Conservation (phyloP, 108 stramenopile species). For the Cyclotella choctawhatcheeana region DNA sequence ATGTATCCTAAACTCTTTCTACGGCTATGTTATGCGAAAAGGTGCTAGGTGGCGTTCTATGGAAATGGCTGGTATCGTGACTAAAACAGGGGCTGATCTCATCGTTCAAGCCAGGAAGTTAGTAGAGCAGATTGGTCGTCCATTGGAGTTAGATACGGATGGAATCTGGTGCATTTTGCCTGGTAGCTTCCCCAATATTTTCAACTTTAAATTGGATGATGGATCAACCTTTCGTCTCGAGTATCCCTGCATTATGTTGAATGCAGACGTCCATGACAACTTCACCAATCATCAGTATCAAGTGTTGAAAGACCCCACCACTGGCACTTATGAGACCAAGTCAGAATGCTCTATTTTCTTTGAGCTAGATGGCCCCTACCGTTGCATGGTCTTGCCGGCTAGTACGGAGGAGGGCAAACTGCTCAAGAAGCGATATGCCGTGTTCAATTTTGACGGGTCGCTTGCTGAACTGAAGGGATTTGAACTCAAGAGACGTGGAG, state of each 20-base stretch:
- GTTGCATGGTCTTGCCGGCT: slow-evolving; percentile 97
- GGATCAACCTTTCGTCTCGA: slow-evolving; percentile 85
- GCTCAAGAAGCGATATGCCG: slow-evolving; percentile 99
- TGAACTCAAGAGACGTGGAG: slow-evolving; percentile 98
- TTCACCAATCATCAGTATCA: slow-evolving; percentile 99
- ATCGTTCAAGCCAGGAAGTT: slow-evolving; percentile 96
- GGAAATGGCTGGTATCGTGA: slow-evolving; percentile 99
- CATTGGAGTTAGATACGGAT: slow-evolving; percentile 99
- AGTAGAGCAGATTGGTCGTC: slow-evolving; percentile 97
- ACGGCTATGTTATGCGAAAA: slow-evolving; percentile 99
- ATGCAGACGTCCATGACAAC: slow-evolving; percentile 97
- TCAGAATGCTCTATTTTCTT: slow-evolving; percentile 99
- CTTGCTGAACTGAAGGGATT: slow-evolving; percentile 99
- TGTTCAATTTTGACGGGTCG: slow-evolving; percentile 98
- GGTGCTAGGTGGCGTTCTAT: slow-evolving; percentile 99
- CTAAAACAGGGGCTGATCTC: slow-evolving; percentile 97
- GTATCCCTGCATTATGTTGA: slow-evolving; percentile 99
- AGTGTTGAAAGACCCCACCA: slow-evolving; percentile 81
- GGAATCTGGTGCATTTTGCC: slow-evolving; percentile 99
- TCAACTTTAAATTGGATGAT: slow-evolving; percentile 78
- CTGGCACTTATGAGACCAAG: slow-evolving; percentile 87
- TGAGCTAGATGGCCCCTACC: slow-evolving; percentile 99
- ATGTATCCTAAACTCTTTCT: slow-evolving; percentile 97
- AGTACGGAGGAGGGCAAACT: slow-evolving; percentile 99
- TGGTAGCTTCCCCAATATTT: slow-evolving; percentile 94